Conservation (phyloP, 1,284 basidiomycete species). For the Cronartium ribicola region DNA sequence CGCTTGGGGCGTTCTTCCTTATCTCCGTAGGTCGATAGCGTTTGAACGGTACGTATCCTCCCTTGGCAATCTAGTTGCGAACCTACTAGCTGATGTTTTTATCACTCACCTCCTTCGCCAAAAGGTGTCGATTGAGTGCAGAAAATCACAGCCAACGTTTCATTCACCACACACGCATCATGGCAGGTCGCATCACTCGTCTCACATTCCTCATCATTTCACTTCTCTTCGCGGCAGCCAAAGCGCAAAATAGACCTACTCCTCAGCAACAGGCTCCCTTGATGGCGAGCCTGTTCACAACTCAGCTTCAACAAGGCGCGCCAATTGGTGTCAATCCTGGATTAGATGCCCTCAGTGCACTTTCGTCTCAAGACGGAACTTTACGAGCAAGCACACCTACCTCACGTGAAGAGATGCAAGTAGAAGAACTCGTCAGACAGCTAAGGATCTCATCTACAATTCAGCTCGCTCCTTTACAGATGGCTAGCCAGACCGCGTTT, state of each 20-base stretch:
- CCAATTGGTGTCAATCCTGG: background rate
- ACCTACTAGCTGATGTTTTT: too few species aligned
- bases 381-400: background rate
- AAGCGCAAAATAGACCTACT: background rate
- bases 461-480: background rate
- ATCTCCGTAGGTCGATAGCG: too few species aligned
- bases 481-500: background rate
- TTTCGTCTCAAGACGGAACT: background rate
- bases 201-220: too few species aligned
- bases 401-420: background rate
- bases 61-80: too few species aligned
- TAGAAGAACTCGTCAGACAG: background rate
- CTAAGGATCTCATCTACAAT: background rate
- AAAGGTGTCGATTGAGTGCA: too few species aligned
- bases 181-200: too few species aligned
- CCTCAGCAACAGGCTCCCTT: background rate
- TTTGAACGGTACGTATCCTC: too few species aligned
- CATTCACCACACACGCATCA: too few species aligned
- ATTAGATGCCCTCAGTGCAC: background rate
- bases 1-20: too few species aligned
- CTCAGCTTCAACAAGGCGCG: background rate
- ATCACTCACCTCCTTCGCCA: too few species aligned
- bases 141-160: too few species aligned
- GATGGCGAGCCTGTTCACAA: background rate
- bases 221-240: too few species aligned